Conservation (phyloP, 1,284 basidiomycete species). For the Ustilago tritici region DNA sequence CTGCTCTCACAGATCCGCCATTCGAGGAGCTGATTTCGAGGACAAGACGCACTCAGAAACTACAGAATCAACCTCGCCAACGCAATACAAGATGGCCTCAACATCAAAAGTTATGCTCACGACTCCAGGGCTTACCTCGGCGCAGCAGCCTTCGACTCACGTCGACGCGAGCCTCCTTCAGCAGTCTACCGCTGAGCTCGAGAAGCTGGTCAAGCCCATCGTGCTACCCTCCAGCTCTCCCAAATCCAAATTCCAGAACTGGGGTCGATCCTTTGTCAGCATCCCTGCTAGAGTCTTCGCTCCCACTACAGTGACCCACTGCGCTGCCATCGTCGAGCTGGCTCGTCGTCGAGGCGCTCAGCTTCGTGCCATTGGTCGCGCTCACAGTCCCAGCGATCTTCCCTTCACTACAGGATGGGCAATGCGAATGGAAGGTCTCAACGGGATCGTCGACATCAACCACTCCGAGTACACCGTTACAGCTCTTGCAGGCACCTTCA, state of each 20-base stretch:
- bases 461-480: slow-evolving; percentile 41
- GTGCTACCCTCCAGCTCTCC: slow-evolving; percentile 39
- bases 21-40: neutral
- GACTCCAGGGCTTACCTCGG: neutral
- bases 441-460: slow-evolving; percentile 57
- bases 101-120: slow-evolving; percentile 36
- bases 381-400: slow-evolving; percentile 92
- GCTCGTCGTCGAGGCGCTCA: slow-evolving; percentile 80
- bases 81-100: slow-evolving; percentile 28
- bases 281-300: slow-evolving; percentile 76
- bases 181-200: slow-evolving; percentile 28
- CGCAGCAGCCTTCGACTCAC: slow-evolving; percentile 9
- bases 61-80: neutral
- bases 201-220: slow-evolving; percentile 31
- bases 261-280: slow-evolving; percentile 73
- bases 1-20: neutral
- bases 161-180: slow-evolving; percentile 34
- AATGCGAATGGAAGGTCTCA: slow-evolving; percentile 64
- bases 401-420: slow-evolving; percentile 66
- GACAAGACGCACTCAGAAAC: neutral
- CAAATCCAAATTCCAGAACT: slow-evolving; percentile 71
- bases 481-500: slow-evolving; percentile 66
- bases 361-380: slow-evolving; percentile 86
- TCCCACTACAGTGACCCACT: slow-evolving; percentile 80
- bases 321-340: slow-evolving; percentile 83